phyloP scores from a whole-genome alignment of 192 early-diverging fungal genomes.

The Spizellomyces punctatus region DNA sequence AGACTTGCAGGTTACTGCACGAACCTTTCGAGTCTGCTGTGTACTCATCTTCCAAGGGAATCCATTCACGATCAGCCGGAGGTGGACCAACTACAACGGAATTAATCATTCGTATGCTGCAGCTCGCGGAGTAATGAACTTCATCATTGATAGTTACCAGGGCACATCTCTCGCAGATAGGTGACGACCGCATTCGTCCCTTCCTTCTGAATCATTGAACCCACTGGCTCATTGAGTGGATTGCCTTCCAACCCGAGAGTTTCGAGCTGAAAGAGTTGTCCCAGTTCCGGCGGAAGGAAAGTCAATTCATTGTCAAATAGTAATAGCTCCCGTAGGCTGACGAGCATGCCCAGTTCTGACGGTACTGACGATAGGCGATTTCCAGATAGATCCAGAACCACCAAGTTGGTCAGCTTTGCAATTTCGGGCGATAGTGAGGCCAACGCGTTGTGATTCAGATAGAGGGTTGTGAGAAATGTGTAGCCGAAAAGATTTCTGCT shows the following conservation, averaged over 20 bases:
- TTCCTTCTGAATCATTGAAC: slow-evolving; percentile 81
- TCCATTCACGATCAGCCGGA: slow-evolving; percentile 90
- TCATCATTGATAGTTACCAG: slow-evolving; percentile 54
- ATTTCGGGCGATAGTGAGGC: slow-evolving; percentile 75
- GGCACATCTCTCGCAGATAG: slow-evolving; percentile 86
- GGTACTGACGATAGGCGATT: slow-evolving; percentile 84
- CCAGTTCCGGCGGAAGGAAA: slow-evolving; percentile 85
- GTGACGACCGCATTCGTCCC: slow-evolving; percentile 80
- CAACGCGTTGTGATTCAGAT: slow-evolving; percentile 95
- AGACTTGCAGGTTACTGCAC: too few relatives aligned
- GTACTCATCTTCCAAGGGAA: slow-evolving; percentile 71
- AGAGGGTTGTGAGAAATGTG: slow-evolving; percentile 85
- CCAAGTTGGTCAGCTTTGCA: slow-evolving; percentile 64
- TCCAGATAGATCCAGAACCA: slow-evolving; percentile 83
- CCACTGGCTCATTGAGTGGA: slow-evolving; percentile 81
- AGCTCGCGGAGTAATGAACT: background rate
- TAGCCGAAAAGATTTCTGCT: slow-evolving; percentile 77
- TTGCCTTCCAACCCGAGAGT: slow-evolving; percentile 94
- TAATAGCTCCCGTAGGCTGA: slow-evolving; percentile 77
- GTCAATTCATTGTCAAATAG: slow-evolving; percentile 90
- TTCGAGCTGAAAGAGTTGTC: slow-evolving; percentile 86
- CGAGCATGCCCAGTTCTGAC: slow-evolving; percentile 85
- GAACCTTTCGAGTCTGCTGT: slow-evolving; percentile 18
- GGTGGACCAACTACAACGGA: slow-evolving; percentile 64
- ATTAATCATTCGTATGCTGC: background rate